Evolutionary conservation across 495 filamentous ascomycete species (phyloP).

Genomic region (Sabuloglossum arenarium): DNA sequence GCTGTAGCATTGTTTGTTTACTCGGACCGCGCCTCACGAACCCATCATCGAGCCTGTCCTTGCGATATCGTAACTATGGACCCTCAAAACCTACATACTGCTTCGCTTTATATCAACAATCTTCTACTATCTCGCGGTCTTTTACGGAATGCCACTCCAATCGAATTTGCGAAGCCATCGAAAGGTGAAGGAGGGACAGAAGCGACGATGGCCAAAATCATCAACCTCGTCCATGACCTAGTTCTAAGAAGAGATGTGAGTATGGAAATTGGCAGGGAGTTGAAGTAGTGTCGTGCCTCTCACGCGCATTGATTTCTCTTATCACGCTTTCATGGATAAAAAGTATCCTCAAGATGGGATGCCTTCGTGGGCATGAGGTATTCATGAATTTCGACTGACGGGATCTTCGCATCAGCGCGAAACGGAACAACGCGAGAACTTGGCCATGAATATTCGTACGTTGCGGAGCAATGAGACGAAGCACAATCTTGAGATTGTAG

Average conservation of each 20-base stretch:
- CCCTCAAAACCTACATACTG: slow-evolving; percentile 58
- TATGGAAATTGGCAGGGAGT: slow-evolving; percentile 2
- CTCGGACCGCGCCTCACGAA: not conserved
- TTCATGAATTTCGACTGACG: not conserved
- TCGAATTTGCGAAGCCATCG: slow-evolving; percentile 67
- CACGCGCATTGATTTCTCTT: too few species aligned
- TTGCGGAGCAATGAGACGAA: slow-evolving; percentile 51
- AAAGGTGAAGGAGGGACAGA: slow-evolving; percentile 40
- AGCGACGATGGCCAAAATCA: slow-evolving; percentile 63
- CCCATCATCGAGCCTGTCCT: not conserved
- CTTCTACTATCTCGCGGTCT: slow-evolving; percentile 77
- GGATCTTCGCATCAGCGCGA: slow-evolving; percentile 40
- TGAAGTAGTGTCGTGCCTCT: not conserved
- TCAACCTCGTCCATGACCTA: slow-evolving; percentile 83
- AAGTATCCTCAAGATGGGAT: too few species aligned
- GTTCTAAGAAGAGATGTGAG: slow-evolving; percentile 65
- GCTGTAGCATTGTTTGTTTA: not conserved
- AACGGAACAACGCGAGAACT: slow-evolving; percentile 57
- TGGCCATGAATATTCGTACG: slow-evolving; percentile 58
- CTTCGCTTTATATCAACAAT: slow-evolving; percentile 92
- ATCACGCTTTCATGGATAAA: too few species aligned
- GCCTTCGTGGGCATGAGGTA: not conserved
- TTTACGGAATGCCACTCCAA: slow-evolving; percentile 58
- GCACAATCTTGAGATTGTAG: slow-evolving; percentile 37
- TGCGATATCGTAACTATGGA: slow-evolving; percentile 32